phyloP scores from a whole-genome alignment of 2,329 filamentous ascomycete genomes.

The Lachnellula arida region DNA sequence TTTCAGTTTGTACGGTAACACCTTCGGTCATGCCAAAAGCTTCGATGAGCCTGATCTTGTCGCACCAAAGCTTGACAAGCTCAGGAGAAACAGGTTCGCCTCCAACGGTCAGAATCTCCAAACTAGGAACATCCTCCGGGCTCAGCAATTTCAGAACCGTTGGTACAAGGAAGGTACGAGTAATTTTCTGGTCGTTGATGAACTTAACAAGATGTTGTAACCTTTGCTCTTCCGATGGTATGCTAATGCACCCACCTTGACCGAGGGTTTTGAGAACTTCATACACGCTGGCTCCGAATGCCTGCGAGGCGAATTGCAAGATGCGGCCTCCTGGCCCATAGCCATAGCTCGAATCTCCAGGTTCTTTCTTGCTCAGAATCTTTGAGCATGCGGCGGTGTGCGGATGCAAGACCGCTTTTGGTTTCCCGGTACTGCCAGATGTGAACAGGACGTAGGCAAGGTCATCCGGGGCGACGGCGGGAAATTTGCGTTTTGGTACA shows the following conservation, averaged over 20 bases:
- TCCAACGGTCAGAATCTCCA: not conserved
- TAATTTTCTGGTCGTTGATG: not conserved
- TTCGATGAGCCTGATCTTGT: not conserved
- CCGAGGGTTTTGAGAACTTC: not conserved
- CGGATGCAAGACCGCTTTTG: constrained; percentile 20
- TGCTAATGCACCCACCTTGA: not conserved
- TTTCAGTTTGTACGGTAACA: not conserved
- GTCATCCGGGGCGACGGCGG: not conserved
- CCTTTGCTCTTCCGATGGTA: not conserved
- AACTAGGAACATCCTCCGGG: not conserved
- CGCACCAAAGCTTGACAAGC: not conserved
- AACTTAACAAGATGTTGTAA: not conserved
- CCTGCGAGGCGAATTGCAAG: not conserved
- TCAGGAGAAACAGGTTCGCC: not conserved
- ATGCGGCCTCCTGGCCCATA: not conserved
- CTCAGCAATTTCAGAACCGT: not conserved
- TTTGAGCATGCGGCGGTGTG: not conserved
- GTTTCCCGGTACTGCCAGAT: constrained; percentile 37
- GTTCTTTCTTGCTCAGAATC: no score
- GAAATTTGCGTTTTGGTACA: not conserved
- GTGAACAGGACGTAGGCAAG: not conserved
- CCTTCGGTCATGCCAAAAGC: not conserved
- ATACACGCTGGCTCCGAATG: not conserved
- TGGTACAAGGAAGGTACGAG: not conserved
- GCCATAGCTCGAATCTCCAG: not conserved